phyloP scores from a whole-genome alignment of 345 rosid genomes.

The Euphorbia peplus region DNA sequence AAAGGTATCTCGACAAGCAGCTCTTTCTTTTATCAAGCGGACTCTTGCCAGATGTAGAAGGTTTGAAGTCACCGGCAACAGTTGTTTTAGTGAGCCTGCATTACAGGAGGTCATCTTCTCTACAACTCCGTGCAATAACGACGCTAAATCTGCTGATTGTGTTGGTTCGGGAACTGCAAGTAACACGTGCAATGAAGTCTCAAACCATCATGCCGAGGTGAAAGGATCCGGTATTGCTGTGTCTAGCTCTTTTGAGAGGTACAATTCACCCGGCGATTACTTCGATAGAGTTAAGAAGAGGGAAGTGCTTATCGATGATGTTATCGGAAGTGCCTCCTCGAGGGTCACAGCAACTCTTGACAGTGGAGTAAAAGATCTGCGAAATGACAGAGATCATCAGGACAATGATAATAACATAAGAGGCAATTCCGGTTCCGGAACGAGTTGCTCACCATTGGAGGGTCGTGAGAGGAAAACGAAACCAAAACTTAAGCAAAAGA shows the following conservation, averaged over 20 bases:
- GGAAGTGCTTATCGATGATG: constrained; percentile 72
- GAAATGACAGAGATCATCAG: constrained; percentile 47
- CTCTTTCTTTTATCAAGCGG: constrained; percentile 63
- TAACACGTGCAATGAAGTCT: constrained; percentile 71
- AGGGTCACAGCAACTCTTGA: constrained; percentile 53
- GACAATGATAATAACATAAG: constrained; percentile 32
- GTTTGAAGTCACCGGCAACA: constrained; percentile 73
- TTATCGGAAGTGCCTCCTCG: constrained; percentile 69
- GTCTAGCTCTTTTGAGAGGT: constrained; percentile 49
- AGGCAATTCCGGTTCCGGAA: constrained; percentile 29
- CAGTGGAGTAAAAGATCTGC: constrained; percentile 43
- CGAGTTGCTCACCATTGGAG: constrained; percentile 24
- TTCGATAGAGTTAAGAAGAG: constrained; percentile 25
- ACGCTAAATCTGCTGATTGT: constrained; percentile 76
- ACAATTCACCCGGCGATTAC: constrained; percentile 34
- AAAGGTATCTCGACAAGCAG: constrained; percentile 76
- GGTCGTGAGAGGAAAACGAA: constrained; percentile 36
- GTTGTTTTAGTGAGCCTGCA: constrained; percentile 74
- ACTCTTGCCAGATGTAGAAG: constrained; percentile 68
- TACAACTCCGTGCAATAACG: constrained; percentile 53
- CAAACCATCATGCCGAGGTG: constrained; percentile 65
- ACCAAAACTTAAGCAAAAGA: constrained; percentile 62
- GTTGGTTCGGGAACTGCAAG: constrained; percentile 98
- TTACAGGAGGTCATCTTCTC: constrained; percentile 70
- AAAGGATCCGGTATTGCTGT: constrained; percentile 88